Evolutionary conservation across 148 eudicot genomes (phyloP).

Genomic region (Vaccinium vitisidaea): DNA sequence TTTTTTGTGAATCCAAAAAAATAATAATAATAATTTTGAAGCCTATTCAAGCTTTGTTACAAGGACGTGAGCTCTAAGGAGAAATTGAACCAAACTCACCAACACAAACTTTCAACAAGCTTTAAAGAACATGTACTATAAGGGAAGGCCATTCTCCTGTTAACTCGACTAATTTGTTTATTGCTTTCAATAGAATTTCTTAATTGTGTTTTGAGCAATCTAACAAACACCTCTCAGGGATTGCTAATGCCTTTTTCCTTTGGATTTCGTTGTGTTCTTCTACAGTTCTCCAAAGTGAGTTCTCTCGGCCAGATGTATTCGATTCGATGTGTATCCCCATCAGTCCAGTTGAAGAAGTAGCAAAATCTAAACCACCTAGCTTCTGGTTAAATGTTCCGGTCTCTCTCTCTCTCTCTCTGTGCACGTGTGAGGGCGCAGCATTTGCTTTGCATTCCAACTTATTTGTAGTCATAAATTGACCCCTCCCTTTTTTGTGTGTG

Average conservation of each 20-base stretch:
- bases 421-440: background rate
- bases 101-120: background rate
- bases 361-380: constrained; percentile 23
- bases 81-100: background rate
- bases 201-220: background rate
- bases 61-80: background rate
- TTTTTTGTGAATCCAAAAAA: too few relatives aligned
- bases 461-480: background rate
- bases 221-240: background rate
- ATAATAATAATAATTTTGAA: too few relatives aligned
- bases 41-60: too few relatives aligned
- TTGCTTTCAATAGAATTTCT: background rate
- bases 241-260: background rate
- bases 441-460: background rate
- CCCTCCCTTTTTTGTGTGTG: background rate
- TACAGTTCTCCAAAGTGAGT: constrained; percentile 59
- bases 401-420: constrained; percentile 12
- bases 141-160: background rate
- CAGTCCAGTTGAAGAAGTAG: constrained; percentile 31
- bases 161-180: background rate
- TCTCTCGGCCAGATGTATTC: constrained; percentile 20
- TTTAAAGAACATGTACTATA: background rate
- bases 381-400: constrained; percentile 91
- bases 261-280: background rate
- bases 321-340: constrained; percentile 28